phyloP scores from a whole-genome alignment of 495 filamentous ascomycete genomes.

The Aspergillus cavernicola region DNA sequence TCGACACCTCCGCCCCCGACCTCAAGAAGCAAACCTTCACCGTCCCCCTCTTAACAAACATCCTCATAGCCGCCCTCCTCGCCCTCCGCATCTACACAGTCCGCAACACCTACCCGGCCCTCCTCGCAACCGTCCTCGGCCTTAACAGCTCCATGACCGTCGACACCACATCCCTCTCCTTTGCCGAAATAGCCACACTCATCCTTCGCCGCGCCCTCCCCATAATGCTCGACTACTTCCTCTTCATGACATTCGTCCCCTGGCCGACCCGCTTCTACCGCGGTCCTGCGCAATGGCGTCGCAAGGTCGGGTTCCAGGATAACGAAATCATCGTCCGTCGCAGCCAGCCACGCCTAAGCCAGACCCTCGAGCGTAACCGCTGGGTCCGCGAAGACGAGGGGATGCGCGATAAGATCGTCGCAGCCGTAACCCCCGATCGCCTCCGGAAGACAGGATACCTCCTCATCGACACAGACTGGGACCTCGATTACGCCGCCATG shows the following conservation, averaged over 20 bases:
- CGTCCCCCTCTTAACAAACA: constrained; percentile 68
- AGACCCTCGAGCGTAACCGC: constrained; percentile 35
- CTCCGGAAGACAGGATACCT: constrained; percentile 74
- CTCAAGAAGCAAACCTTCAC: constrained; percentile 76
- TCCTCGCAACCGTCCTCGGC: constrained; percentile 59
- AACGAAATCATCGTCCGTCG: constrained; percentile 72
- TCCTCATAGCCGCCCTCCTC: constrained; percentile 55
- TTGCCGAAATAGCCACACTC: constrained; percentile 44
- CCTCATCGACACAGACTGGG: constrained; percentile 74
- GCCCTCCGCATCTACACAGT: constrained; percentile 57
- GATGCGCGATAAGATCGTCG: constrained; percentile 48
- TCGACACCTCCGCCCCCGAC: constrained; percentile 59
- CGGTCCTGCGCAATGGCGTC: constrained; percentile 65
- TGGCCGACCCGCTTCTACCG: constrained; percentile 74
- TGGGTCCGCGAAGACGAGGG: constrained; percentile 47
- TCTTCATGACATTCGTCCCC: constrained; percentile 62
- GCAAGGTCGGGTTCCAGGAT: constrained; percentile 62
- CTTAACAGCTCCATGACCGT: constrained; percentile 56
- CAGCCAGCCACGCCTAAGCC: constrained; percentile 45
- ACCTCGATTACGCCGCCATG: constrained; percentile 77
- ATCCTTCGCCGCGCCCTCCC: constrained; percentile 51
- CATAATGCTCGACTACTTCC: constrained; percentile 67
- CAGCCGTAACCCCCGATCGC: constrained; percentile 60
- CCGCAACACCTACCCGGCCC: constrained; percentile 60
- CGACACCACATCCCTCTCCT: constrained; percentile 47